Evolutionary conservation across 176 grass and related monocot species (phyloP), one percentile per base, ranked within the genome.

Genomic region (Leersia perrieri): DNA sequence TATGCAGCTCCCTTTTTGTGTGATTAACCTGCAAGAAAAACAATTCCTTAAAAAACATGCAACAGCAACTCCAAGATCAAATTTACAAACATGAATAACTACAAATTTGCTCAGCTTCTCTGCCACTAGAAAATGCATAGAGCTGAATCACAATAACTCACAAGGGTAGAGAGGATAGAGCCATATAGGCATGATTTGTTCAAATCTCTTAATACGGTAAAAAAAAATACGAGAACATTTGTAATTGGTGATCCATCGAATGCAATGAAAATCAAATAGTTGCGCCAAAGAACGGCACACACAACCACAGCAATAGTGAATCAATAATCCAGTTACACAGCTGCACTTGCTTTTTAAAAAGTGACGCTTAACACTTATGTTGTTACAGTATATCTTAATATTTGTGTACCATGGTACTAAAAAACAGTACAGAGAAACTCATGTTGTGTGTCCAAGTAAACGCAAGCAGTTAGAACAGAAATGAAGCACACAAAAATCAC

Each of bases 1-100:
- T 99, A 85, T 99, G 97, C 67, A 99, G 89, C 22, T 93, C 87
- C 85, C 97, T 86, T 86, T 93, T 99, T 53, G 97, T 99, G 68
- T 93, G 97, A 80, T 93, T 93, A 85, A 99, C 97, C 97, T 99
- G 88, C 85, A 96, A 84, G 30, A 70, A 40, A 77, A 92, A 62
- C 26, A 85, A 77, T 34, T 35, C 23, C 36, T 49, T 75, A 47
- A 68, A 3, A 25, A 69, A 82, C 29, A 85, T 80, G 75, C 14
- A 61, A 77, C 23, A 53, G 53, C 68, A 80, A 63, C 45, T 45
- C 72, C 20, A 63, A 31, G 22, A 78, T 16, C 42, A 33, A 3
- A 51, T 51, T 10, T 58, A 20, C 53, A 23, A 10, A 45, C 41
- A 80, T 47, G 63, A 29, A 39, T 49, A 68, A 72, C 29, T 39